Base-by-base conservation (phyloP, 441 rosid genomes). In the Cnidoscolus chayamansa region DNA sequence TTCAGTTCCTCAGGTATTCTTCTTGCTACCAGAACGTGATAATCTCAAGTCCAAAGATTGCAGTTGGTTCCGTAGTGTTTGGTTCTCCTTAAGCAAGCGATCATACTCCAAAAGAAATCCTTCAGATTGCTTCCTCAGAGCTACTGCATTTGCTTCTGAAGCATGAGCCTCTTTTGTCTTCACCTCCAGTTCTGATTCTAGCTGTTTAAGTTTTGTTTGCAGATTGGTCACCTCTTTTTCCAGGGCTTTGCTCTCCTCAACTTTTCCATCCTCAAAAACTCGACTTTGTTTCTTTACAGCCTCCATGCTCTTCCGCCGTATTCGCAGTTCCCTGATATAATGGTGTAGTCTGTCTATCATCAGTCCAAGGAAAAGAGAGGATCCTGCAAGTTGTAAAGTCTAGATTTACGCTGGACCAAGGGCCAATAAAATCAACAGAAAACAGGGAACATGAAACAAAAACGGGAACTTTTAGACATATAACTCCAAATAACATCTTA, bases 91-190 rank as follows among this genome's bases (percentile, higher is more conserved):
- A 5, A 86, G 87, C 77, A 94, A 78, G 50, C 99, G 91, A 77
- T 89, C 97, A 66, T 89, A 92, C 85, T 94, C 99, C 0, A 88
- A 86, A 77, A 90, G 90, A 83, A 94, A 92, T 11, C 99, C 99
- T 81, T 91, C 97, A 5, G 99, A 89, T 72, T 95, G 99, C 81
- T 92, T 95, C 69, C 87, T 84, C 72, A 92, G 82, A 73, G 99
- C 98, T 25, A 84, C 78, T 2, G 86, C 86, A 76, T 83, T 95
- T 63, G 91, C 84, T 84, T 90, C 90, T 12, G 96, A 88, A 19
- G 84, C 82, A 56, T 54, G 78, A 0, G 82, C 84, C 32, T 91
- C 91, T 79, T 83, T 87, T 12, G 83, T 53, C 84, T 74, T 95
- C 37, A 67, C 73, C 72, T 83, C 86, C 20, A 91, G 80, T 63